Base-by-base conservation (phyloP, 2,329 filamentous ascomycete genomes). In the Sporothrix brunneoviolacea region DNA sequence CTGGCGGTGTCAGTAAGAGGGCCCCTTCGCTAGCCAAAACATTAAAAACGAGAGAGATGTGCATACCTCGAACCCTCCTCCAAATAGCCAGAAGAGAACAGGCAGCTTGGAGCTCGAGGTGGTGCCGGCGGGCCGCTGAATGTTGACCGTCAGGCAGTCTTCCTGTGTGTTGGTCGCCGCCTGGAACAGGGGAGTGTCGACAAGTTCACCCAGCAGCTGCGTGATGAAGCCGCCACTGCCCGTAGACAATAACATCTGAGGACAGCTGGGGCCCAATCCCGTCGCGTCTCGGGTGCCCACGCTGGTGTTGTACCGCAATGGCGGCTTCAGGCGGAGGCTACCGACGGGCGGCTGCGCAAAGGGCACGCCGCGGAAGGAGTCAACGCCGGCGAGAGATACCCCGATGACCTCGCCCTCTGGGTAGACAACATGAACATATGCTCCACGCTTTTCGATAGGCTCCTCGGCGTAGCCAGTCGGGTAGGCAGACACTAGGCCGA, bases 331-430 rank as follows among this genome's bases (percentile, higher is more conserved):
- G 15, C 88, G 81, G 21, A 88, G 70, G 3, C 71, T 63, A 0
- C 83, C 85, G 0, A 77, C 73, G 0, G 87, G 87, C 2, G 85
- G 76, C 54, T 87, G 71, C 2, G 86, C 86, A 60, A 82, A 93
- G 3, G 86, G 87, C 50, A 93, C 88, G 19, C 83, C 86, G 50
- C 77, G 80, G 69, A 88, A 91, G 22, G 72, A 78, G 51, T 91
- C 86, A 18, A 88, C 73, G 22, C 67, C 65, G 3, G n/a, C 16
- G 4, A 41, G 12, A 0, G 50, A 43, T 2, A 45, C 9, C 12
- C 56, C 56, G 0, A 22, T 50, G 3, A 54, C 52, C 4, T 44
- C 33, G 33, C 50, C 56, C 15, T 55, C 54, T 9, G 55, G 52
- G 24, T 56, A 57, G 0, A n/a, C 28, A 5, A 57, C 54, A 8